Evolutionary conservation across 306 rosid genomes (phyloP), one percentile per base, ranked within the genome.

Genomic region (Dalbergia oliveri): DNA sequence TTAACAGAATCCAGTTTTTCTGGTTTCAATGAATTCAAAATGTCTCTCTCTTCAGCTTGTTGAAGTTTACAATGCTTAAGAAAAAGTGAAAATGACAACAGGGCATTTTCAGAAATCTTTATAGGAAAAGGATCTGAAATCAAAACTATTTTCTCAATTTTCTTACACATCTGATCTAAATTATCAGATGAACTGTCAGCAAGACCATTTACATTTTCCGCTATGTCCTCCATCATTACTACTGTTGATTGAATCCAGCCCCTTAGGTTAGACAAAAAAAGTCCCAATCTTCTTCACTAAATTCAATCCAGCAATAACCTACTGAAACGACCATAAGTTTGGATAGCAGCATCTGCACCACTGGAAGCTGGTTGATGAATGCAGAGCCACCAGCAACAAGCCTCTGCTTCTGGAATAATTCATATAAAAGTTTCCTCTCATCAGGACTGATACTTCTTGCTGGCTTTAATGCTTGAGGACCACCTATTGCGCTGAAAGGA

Each of bases 281-380:
- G 82, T 91, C 97, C 97, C 97, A 95, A 84, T 95, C 99, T 82
- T 93, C 97, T 60, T 91, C 89, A 64, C 79, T 53, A 78, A 95
- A 93, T 60, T 93, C 98, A 73, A 85, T 84, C 94, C 91, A 91
- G 87, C 98, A 95, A 86, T 93, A 93, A 70, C 95, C 98, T 49
- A 90, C 90, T 31, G 99, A 89, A 85, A 95, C 88, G 81, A 87
- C 91, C 81, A 91, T 77, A 10, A 95, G 91, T 81, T 89, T 85
- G 3, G 99, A 95, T 37, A 93, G 91, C 86, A 95, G 86, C 86
- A 88, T 87, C 88, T 91, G 97, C 79, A 88, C 94, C 81, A 69
- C 73, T 54, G 93, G 94, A 66, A 86, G 91, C 89, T 85, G 90
- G 85, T 90, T 88, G 72, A 79, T 65, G 37, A 82, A 75, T 66